Evolutionary conservation across 2,329 filamentous ascomycete species (phyloP).

Genomic region (Xylaria sp.): DNA sequence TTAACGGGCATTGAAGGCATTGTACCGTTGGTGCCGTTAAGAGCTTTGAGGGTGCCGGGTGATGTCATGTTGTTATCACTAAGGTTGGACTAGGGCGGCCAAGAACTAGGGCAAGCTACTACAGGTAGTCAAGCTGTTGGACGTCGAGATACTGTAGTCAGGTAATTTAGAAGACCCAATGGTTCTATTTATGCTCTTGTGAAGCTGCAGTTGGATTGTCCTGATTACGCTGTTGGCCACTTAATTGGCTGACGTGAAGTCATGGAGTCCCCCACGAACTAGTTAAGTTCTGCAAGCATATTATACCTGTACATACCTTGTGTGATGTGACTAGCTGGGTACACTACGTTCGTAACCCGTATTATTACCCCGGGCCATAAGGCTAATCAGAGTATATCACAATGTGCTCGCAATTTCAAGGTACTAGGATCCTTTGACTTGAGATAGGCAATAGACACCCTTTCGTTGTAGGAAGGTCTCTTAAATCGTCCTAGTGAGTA

Average conservation of each 20-base stretch:
- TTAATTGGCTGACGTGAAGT: neutral
- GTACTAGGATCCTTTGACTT: too few species aligned
- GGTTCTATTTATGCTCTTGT: neutral
- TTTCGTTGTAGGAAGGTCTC: too few species aligned
- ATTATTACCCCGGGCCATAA: neutral
- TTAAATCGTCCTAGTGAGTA: too few species aligned
- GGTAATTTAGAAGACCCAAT: neutral
- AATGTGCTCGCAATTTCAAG: neutral
- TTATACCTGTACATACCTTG: too few species aligned
- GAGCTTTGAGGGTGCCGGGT: neutral
- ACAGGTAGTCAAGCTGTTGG: neutral
- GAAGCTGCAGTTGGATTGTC: neutral
- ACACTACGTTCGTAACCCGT: neutral
- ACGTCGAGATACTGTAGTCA: neutral
- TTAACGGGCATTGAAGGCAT: neutral
- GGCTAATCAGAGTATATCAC: too few species aligned
- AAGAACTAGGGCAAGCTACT: neutral
- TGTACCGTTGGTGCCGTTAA: neutral
- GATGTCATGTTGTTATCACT: neutral
- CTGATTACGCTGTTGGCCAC: neutral
- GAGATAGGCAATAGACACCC: too few species aligned
- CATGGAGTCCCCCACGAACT: neutral
- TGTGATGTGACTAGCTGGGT: too few species aligned
- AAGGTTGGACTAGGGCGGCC: neutral
- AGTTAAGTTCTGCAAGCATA: neutral